Evolutionary conservation across 495 filamentous ascomycete genomes (phyloP).

Genomic region (Podospora bellae-mahoneyi): DNA sequence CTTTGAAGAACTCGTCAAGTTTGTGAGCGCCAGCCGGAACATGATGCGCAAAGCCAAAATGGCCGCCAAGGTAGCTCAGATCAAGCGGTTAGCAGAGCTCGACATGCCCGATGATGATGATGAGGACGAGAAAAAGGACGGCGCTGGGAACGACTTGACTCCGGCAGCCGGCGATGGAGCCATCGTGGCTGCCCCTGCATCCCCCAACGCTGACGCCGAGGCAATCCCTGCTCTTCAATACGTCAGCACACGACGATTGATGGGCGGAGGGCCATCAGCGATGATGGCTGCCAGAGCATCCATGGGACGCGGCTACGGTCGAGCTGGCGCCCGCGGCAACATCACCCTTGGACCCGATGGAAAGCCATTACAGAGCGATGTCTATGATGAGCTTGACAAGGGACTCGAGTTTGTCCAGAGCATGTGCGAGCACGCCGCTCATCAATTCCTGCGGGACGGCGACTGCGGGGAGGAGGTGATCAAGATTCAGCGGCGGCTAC

Average conservation of each 20-base stretch:
- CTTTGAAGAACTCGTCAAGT: constrained; percentile 76
- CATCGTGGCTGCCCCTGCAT: constrained; percentile 27
- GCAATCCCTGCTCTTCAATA: constrained; percentile 32
- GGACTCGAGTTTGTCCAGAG: constrained; percentile 73
- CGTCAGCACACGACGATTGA: constrained; percentile 33
- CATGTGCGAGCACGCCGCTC: constrained; percentile 79
- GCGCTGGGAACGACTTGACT: constrained; percentile 20
- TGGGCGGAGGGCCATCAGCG: constrained; percentile 7
- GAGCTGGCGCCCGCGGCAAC: constrained; percentile 12
- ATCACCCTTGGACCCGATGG: constrained; percentile 10
- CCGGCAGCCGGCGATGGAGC: constrained; percentile 1
- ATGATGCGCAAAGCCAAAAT: constrained; percentile 77
- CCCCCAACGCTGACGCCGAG: constrained; percentile 6
- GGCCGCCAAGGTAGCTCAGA: constrained; percentile 57
- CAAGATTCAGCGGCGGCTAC: constrained; percentile 58
- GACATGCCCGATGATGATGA: constrained; percentile 44
- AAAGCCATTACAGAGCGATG: constrained; percentile 32
- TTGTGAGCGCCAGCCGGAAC: constrained; percentile 76
- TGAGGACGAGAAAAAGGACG: constrained; percentile 34
- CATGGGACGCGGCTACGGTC: constrained; percentile 16
- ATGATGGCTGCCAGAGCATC: constrained; percentile 16
- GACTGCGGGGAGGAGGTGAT: constrained; percentile 72
- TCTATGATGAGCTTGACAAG: constrained; percentile 72
- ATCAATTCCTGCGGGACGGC: constrained; percentile 80
- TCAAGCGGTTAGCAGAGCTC: constrained; percentile 51